These are phyloP conservation scores for Trichoderma aggressivum DNA, from an alignment of 2,329 filamentous ascomycete species.

Conservation along the genomic window DNA sequence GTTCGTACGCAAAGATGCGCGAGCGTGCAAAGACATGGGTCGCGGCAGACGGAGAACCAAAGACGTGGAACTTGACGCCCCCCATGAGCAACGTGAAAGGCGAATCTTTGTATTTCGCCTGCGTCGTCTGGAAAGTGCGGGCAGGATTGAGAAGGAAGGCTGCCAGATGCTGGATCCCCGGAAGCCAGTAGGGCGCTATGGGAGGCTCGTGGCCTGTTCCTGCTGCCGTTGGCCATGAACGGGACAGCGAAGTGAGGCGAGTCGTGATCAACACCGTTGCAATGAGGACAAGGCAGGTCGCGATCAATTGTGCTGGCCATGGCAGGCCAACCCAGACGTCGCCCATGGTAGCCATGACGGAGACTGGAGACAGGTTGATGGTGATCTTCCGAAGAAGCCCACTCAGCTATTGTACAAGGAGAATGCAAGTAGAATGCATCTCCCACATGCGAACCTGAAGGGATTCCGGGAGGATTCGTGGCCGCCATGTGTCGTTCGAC, in stretches of 20 bases:
- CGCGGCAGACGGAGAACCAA: not conserved
- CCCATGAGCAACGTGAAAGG: not conserved
- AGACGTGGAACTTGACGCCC: not conserved
- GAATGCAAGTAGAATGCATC: not conserved
- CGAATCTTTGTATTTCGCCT: not conserved
- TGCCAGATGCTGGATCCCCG: conserved; percentile 7
- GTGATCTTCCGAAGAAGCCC: not conserved
- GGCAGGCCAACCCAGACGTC: not conserved
- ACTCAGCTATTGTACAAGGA: not conserved
- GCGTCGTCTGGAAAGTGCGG: not conserved
- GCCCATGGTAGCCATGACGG: not conserved
- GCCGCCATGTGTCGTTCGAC: too few species aligned
- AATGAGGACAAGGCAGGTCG: not conserved
- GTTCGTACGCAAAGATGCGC: not conserved
- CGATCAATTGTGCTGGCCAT: not conserved
- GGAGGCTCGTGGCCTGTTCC: conserved; percentile 4
- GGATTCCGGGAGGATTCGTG: too few species aligned
- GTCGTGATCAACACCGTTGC: not conserved
- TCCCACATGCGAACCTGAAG: not conserved
- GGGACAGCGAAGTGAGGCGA: not conserved
- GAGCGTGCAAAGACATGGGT: not conserved
- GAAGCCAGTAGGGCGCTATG: not conserved
- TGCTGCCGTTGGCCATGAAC: not conserved
- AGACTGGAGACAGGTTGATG: not conserved
- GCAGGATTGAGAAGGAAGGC: not conserved